A percentile compares a stretch with the other conserved stretches of the same genome.
Conservation (phyloP, 768 basidiomycete genomes). For the Phylloporus sp. region DNA sequence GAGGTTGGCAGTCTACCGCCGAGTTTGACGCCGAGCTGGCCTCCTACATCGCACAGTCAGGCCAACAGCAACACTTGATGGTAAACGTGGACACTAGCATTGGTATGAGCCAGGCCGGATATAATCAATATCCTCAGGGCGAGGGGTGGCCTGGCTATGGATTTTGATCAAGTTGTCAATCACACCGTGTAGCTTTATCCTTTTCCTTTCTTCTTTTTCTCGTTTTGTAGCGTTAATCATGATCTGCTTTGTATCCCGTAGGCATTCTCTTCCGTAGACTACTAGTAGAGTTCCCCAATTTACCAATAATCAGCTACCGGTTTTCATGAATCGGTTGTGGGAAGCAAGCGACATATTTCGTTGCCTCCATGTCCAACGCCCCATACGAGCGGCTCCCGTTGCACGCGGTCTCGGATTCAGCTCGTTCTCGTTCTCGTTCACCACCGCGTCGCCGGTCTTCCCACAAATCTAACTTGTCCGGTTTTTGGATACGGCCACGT, state of each 20-base stretch:
- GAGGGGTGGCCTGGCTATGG: not conserved
- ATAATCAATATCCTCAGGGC: not conserved
- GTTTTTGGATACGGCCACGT: slow-evolving; percentile 31
- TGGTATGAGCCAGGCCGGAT: not conserved
- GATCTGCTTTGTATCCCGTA: not conserved
- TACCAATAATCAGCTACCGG: no score
- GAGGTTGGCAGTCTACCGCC: not conserved
- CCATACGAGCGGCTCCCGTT: slow-evolving; percentile 49
- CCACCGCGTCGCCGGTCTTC: slow-evolving; percentile 23
- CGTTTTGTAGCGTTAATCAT: slow-evolving; percentile 7
- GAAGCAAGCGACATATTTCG: not conserved
- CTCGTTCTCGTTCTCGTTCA: slow-evolving; percentile 22
- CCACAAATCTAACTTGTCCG: slow-evolving; percentile 23
- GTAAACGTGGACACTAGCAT: not conserved
- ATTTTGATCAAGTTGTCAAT: no score
- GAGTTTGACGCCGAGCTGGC: not conserved
- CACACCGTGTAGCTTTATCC: not conserved
- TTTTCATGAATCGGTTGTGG: not conserved
- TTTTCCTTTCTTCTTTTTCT: not conserved
- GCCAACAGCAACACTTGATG: not conserved
- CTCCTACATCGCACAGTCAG: not conserved
- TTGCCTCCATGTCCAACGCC: slow-evolving; percentile 32
- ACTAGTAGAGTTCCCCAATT: not conserved
- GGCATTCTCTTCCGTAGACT: not conserved
- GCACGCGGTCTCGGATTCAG: slow-evolving; percentile 37